Conservation (phyloP, 306 rosid species). For the Cucurbita maxima region DNA sequence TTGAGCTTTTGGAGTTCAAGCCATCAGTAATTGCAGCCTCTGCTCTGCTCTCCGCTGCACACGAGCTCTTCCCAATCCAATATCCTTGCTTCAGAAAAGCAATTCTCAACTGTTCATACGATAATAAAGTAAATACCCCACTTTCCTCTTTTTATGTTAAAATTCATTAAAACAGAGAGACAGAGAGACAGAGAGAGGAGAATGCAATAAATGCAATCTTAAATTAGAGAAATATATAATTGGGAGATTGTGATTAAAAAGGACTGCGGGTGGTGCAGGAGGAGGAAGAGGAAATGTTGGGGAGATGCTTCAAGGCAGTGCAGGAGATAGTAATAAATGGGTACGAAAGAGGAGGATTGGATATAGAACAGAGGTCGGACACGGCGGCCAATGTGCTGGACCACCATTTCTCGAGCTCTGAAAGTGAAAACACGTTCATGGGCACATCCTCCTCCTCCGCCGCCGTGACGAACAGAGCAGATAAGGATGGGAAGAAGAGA, state of each 20-base stretch:
- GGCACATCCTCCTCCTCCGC: neutral
- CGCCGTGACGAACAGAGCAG: slow-evolving; percentile 10
- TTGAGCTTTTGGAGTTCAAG: slow-evolving; percentile 59
- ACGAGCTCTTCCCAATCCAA: slow-evolving; percentile 74
- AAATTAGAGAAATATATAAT: too few species aligned
- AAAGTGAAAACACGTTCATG: slow-evolving; percentile 35
- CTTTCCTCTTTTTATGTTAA: neutral
- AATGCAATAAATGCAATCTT: neutral
- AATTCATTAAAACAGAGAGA: too few species aligned
- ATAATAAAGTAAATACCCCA: slow-evolving; percentile 41
- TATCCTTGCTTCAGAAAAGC: slow-evolving; percentile 45
- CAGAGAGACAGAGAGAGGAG: neutral
- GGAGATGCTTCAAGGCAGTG: slow-evolving; percentile 36
- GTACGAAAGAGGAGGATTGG: slow-evolving; percentile 33
- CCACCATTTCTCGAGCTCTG: slow-evolving; percentile 56
- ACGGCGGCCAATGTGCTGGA: slow-evolving; percentile 76
- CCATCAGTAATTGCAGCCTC: slow-evolving; percentile 77
- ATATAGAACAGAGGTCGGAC: slow-evolving; percentile 34
- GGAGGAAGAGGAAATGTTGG: slow-evolving; percentile 22
- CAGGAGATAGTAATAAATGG: slow-evolving; percentile 39
- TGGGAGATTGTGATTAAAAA: neutral
- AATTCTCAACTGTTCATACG: slow-evolving; percentile 40
- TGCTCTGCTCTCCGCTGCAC: slow-evolving; percentile 59
- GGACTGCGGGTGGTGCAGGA: neutral
- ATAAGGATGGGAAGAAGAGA: slow-evolving; percentile 44